These are phyloP conservation scores for Crithidia fasciculata DNA, from an alignment of 208 protist species.

Conservation along the genomic window DNA sequence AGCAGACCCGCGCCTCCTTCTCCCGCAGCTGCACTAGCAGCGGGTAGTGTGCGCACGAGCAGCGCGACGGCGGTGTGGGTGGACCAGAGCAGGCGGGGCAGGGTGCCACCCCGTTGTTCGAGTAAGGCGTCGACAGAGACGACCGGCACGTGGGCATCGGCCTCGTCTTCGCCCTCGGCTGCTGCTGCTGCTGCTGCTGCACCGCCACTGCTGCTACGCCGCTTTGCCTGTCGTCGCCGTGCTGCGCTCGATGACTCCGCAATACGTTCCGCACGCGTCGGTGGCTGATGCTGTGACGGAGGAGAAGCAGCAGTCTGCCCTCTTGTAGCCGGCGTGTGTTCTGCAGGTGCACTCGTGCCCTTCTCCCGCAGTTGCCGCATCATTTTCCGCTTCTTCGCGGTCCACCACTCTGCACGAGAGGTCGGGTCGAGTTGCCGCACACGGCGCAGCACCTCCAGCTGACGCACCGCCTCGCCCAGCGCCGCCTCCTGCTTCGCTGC, in stretches of 20 bases:
- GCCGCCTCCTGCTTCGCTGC: neutral
- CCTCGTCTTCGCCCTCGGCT: neutral
- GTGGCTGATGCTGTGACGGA: too few species aligned
- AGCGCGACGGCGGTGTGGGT: constrained; percentile 1
- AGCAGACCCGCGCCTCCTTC: neutral
- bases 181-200: neutral
- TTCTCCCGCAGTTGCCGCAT: neutral
- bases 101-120: neutral
- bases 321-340: too few species aligned
- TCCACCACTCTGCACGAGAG: constrained; percentile 8
- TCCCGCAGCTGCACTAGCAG: neutral
- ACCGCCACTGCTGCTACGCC: neutral
- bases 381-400: neutral
- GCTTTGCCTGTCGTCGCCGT: neutral
- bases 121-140: constrained; percentile 2
- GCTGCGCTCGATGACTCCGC: too few species aligned
- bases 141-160: neutral
- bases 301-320: too few species aligned
- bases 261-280: too few species aligned
- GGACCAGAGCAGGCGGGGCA: neutral
- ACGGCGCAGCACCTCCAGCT: constrained; percentile 1
- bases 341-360: neutral
- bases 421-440: constrained; percentile 1
- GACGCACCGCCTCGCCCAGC: neutral
- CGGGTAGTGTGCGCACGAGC: neutral